Evolutionary conservation across 257 asterid genomes (phyloP).

Genomic region (Solanum virginianum): DNA sequence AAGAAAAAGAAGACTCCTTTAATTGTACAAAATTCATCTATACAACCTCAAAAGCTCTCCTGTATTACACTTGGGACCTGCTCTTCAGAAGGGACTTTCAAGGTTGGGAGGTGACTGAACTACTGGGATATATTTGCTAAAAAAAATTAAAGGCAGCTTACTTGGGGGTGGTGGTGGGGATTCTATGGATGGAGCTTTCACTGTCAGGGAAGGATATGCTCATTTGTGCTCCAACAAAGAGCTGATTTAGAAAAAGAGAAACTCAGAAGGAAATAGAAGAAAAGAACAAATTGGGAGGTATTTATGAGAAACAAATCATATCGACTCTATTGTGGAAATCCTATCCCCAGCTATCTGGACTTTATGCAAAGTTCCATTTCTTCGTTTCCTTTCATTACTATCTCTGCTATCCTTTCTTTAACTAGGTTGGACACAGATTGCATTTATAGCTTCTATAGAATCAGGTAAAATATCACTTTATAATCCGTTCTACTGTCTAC

Average conservation of each 20-base stretch:
- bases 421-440: neutral
- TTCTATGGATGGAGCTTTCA: neutral
- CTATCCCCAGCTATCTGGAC: neutral
- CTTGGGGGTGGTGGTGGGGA: neutral
- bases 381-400: neutral
- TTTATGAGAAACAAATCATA: neutral
- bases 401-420: neutral
- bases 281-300: neutral
- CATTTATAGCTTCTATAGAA: neutral
- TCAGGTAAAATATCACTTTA: neutral
- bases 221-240: neutral
- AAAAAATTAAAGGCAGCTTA: neutral
- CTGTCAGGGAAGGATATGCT: neutral
- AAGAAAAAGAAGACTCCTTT: neutral
- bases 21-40: neutral
- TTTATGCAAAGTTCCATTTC: neutral
- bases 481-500: neutral
- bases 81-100: neutral
- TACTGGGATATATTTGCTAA: neutral
- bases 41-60: neutral
- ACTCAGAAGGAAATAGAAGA: neutral
- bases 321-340: neutral
- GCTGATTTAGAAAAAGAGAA: neutral
- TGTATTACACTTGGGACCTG: neutral
- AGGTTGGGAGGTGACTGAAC: neutral